Conservation (phyloP, 495 filamentous ascomycete genomes). For the Geopyxis carbonaria region DNA sequence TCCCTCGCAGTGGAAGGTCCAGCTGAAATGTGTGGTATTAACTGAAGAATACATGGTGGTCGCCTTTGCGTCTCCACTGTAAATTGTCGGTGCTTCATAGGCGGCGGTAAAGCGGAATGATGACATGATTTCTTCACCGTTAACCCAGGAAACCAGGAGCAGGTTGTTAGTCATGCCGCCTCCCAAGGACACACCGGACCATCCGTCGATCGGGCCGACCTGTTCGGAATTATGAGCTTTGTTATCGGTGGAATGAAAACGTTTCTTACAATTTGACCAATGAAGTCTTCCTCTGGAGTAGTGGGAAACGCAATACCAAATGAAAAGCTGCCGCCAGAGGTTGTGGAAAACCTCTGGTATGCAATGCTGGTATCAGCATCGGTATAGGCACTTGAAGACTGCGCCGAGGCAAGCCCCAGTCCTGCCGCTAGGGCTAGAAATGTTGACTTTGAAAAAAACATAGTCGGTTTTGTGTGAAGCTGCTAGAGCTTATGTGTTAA, state of each 20-base stretch:
- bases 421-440: slow-evolving; percentile 2
- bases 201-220: slow-evolving; percentile 23
- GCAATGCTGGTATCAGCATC: slow-evolving; percentile 28
- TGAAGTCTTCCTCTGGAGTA: slow-evolving; percentile 25
- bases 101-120: slow-evolving; percentile 30
- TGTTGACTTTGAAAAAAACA: background rate
- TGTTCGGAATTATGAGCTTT: slow-evolving; percentile 14
- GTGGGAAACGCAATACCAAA: slow-evolving; percentile 28
- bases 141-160: slow-evolving; percentile 28
- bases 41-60: slow-evolving; percentile 41
- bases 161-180: slow-evolving; percentile 28
- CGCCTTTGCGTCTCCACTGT: slow-evolving; percentile 39
- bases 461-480: too few relatives aligned
- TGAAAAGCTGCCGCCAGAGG: slow-evolving; percentile 23
- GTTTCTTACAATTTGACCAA: slow-evolving; percentile 26
- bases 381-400: slow-evolving; percentile 21
- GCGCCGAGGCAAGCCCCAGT: slow-evolving; percentile 12
- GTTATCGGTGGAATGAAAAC: slow-evolving; percentile 10
- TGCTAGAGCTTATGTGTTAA: too few relatives aligned
- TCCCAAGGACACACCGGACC: slow-evolving; percentile 20
- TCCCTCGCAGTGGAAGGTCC: slow-evolving; percentile 46
- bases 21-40: slow-evolving; percentile 35
- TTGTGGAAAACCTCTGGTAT: slow-evolving; percentile 25
- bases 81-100: slow-evolving; percentile 40
- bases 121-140: slow-evolving; percentile 24